Evolutionary conservation across 1,284 basidiomycete species (phyloP).

Genomic region (Coniophora puteana): DNA sequence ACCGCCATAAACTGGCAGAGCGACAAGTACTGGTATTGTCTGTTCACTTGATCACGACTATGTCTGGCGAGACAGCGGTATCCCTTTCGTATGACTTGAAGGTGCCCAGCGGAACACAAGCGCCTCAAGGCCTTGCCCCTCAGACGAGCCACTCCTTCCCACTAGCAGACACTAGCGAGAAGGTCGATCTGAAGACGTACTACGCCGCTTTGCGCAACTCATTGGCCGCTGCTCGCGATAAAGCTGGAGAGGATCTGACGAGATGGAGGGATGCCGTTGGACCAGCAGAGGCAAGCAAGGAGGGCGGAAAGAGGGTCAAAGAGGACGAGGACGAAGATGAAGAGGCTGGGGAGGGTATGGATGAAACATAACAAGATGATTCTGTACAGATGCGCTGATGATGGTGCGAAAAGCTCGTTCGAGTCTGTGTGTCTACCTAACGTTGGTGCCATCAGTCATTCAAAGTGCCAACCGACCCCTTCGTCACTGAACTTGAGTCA

Average conservation of each 20-base stretch:
- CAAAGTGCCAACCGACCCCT: no score
- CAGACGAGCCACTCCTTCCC: conserved; percentile 24
- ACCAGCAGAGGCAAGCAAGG: conserved; percentile 50
- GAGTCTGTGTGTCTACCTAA: no score
- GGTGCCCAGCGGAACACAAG: conserved; percentile 32
- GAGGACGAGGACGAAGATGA: conserved; percentile 36
- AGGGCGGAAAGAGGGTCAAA: conserved; percentile 36
- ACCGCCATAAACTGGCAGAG: no score
- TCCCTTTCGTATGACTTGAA: conserved; percentile 49
- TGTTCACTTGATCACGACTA: conserved; percentile 27
- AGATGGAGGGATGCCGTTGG: conserved; percentile 68
- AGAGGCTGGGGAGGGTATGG: conserved; percentile 33
- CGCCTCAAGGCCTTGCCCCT: conserved; percentile 17
- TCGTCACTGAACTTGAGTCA: no score
- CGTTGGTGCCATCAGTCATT: no score
- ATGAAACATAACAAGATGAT: no score
- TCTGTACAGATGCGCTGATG: no score
- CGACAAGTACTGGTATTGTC: conserved; percentile 1
- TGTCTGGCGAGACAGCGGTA: conserved; percentile 25
- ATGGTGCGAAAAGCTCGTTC: no score
- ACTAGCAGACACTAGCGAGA: conserved; percentile 16
- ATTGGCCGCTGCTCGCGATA: conserved; percentile 46
- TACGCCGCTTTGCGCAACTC: conserved; percentile 48
- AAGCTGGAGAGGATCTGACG: conserved; percentile 61
- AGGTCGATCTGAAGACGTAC: conserved; percentile 31